A percentile compares a stretch with the other conserved stretches of the same genome.
These are phyloP conservation scores for Myxozyma neotropica DNA, from an alignment of 805 yeast species.

Conservation along the genomic window DNA sequence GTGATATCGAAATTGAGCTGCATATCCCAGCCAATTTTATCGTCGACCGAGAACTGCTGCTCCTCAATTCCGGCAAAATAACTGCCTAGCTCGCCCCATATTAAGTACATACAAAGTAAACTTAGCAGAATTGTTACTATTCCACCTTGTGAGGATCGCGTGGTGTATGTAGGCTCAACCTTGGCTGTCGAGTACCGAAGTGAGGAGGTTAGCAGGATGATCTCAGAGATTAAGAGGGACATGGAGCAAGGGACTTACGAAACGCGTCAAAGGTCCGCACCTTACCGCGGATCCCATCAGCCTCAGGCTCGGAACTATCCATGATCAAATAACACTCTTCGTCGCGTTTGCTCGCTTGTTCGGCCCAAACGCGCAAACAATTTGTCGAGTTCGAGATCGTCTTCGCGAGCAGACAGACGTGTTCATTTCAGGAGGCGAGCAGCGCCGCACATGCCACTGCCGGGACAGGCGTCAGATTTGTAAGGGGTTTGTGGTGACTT, in stretches of 20 bases:
- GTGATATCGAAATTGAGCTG: slow-evolving; percentile 76
- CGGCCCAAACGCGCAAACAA: no score
- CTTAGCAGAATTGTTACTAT: slow-evolving; percentile 65
- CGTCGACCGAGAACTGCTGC: slow-evolving; percentile 76
- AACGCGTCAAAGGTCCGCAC: slow-evolving; percentile 37
- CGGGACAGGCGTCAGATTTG: no score
- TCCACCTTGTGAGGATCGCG: slow-evolving; percentile 78
- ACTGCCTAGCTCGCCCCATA: slow-evolving; percentile 85
- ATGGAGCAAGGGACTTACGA: slow-evolving; percentile 22
- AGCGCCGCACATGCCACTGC: slow-evolving; percentile 4
- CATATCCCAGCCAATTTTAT: slow-evolving; percentile 57
- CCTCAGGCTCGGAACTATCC: neutral
- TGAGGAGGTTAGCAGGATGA: no score
- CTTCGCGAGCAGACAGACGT: no score
- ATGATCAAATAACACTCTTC: no score
- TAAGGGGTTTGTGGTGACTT: no score
- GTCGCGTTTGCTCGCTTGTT: no score
- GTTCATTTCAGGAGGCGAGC: slow-evolving; percentile 5
- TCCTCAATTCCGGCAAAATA: slow-evolving; percentile 80
- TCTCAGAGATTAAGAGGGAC: no score
- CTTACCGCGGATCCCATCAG: neutral
- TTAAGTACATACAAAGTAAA: slow-evolving; percentile 62
- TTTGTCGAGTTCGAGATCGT: no score
- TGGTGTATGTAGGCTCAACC: slow-evolving; percentile 67
- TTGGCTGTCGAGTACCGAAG: slow-evolving; percentile 62